These are phyloP conservation scores for Debaryomycetaceae sp. DNA, from an alignment of 1,139 yeast species.

Conservation along the genomic window DNA sequence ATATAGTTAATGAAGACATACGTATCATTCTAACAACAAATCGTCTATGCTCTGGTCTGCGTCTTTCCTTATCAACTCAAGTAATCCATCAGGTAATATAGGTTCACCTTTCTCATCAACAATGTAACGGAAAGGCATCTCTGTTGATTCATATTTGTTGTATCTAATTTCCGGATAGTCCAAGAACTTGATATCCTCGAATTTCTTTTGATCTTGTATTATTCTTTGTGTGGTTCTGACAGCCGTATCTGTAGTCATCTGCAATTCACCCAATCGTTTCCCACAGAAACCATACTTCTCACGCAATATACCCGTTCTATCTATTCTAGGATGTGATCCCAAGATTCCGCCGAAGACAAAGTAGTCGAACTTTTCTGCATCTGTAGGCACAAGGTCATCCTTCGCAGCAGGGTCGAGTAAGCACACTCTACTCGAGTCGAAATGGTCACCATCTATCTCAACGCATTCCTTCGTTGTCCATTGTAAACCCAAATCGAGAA, in stretches of 20 bases:
- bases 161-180: conserved; percentile 94
- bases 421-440: conserved; percentile 60
- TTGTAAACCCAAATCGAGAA: conserved; percentile 63
- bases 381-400: conserved; percentile 68
- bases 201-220: conserved; percentile 49
- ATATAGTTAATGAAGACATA: conserved; percentile 10
- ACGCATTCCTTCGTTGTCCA: conserved; percentile 80
- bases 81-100: conserved; percentile 88
- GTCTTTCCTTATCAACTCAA: conserved; percentile 78
- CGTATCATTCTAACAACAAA: conserved; percentile 30
- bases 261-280: conserved; percentile 78
- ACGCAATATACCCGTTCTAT: conserved; percentile 87
- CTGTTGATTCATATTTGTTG: conserved; percentile 85
- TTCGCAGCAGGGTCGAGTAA: conserved; percentile 86
- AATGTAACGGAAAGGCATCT: conserved; percentile 95
- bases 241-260: conserved; percentile 98
- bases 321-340: conserved; percentile 96
- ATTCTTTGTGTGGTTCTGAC: conserved; percentile 84
- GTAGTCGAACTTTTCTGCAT: conserved; percentile 64
- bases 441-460: conserved; percentile 37
- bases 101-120: conserved; percentile 63
- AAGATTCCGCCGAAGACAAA: conserved; percentile 95
- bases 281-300: conserved; percentile 78
- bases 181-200: conserved; percentile 74
- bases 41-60: conserved; percentile 75